These are phyloP conservation scores for Candida nemodendra DNA, from an alignment of 805 yeast genomes.

Conservation along the genomic window DNA sequence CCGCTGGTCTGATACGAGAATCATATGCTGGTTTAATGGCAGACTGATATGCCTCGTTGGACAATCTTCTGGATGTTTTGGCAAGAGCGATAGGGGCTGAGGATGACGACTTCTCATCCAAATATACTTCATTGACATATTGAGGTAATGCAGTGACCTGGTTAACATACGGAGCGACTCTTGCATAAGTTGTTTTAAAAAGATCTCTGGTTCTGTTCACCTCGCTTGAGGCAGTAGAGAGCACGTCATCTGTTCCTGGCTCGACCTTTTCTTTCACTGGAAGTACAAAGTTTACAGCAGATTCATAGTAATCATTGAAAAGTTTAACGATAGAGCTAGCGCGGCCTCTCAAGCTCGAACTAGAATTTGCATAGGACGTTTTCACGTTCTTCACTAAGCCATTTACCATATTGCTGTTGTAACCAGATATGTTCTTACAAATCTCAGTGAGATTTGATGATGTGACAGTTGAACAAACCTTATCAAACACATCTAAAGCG, in stretches of 20 bases:
- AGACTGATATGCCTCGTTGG: constrained; percentile 34
- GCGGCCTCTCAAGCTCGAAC: constrained; percentile 11
- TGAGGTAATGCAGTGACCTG: constrained; percentile 29
- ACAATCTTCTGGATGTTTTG: constrained; percentile 36
- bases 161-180: constrained; percentile 28
- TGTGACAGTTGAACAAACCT: constrained; percentile 29
- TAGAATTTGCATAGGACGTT: constrained; percentile 12
- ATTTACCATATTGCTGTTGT: constrained; percentile 12
- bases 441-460: constrained; percentile 21
- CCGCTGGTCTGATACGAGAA: constrained; percentile 24
- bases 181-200: constrained; percentile 26
- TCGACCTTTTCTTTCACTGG: constrained; percentile 23
- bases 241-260: constrained; percentile 6
- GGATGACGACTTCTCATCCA: constrained; percentile 28
- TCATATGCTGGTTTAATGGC: constrained; percentile 32
- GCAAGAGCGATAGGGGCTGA: constrained; percentile 35
- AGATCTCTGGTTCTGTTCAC: constrained; percentile 26
- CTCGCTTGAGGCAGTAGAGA: constrained; percentile 20
- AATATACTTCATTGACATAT: constrained; percentile 33
- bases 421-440: constrained; percentile 5
- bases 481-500: constrained; percentile 29
- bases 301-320: constrained; percentile 32
- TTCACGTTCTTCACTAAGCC: constrained; percentile 11
- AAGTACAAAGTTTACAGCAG: constrained; percentile 25
- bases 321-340: constrained; percentile 29